Conservation (phyloP, 768 basidiomycete species). For the Lanmaoa pseudosensibilis region DNA sequence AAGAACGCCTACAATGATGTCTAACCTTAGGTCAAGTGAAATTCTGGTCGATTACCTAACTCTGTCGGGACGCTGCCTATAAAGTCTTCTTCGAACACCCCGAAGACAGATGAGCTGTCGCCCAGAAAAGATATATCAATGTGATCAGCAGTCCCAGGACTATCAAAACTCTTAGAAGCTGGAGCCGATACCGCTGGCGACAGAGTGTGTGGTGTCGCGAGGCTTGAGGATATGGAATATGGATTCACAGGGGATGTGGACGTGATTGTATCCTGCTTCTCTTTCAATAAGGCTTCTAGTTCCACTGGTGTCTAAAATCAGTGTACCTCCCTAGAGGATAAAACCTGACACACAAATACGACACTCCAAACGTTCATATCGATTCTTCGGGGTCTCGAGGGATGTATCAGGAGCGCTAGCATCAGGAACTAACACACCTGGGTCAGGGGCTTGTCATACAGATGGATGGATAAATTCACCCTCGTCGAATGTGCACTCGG, state of each 20-base stretch:
- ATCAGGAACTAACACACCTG: conserved; percentile 34
- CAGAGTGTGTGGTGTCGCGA: neutral
- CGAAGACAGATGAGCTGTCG: neutral
- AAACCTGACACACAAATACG: conserved; percentile 56
- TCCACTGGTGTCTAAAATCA: conserved; percentile 49
- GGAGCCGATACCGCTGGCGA: neutral
- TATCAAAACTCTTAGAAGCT: neutral
- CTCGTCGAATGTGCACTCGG: conserved; percentile 80
- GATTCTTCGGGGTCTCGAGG: conserved; percentile 56
- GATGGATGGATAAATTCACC: conserved; percentile 37
- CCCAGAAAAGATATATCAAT: neutral
- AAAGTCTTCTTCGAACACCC: neutral
- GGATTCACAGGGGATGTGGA: conserved; percentile 7
- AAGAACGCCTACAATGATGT: conserved; percentile 20
- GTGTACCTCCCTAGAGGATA: neutral
- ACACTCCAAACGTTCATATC: conserved; percentile 63
- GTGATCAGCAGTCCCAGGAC: neutral
- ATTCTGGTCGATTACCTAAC: conserved; percentile 3
- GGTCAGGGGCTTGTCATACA: neutral
- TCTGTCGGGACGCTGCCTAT: neutral
- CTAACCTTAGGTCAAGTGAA: neutral
- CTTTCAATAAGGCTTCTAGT: conserved; percentile 62
- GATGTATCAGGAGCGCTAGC: conserved; percentile 34
- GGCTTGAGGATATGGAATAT: neutral
- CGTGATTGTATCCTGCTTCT: conserved; percentile 43